These are phyloP conservation scores for Penicillium palitans DNA, from an alignment of 2,329 filamentous ascomycete genomes.

Conservation along the genomic window DNA sequence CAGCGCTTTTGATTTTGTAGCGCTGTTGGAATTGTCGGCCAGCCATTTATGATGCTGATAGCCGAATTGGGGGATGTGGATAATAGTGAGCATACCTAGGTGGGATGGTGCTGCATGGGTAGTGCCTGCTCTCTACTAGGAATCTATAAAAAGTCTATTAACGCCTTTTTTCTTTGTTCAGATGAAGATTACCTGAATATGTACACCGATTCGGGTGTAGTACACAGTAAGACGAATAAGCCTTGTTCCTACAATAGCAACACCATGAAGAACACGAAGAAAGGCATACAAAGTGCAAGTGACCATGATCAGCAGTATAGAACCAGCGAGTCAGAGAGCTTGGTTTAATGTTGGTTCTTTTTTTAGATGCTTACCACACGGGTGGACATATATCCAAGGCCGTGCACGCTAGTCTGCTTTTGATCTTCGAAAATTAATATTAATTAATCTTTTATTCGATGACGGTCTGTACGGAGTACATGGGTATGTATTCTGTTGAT, in stretches of 20 bases:
- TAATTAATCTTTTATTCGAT: too few relatives aligned
- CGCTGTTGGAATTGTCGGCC: neutral
- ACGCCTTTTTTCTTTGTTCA: neutral
- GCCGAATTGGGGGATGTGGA: neutral
- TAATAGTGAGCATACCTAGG: neutral
- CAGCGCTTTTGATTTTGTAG: neutral
- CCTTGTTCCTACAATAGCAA: neutral
- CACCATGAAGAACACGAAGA: neutral
- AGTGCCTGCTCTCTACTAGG: neutral
- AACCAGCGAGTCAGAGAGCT: slow-evolving; percentile 13
- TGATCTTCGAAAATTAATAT: neutral
- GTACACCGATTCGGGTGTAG: too few relatives aligned
- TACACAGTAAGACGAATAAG: neutral
- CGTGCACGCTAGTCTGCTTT: slow-evolving; percentile 5
- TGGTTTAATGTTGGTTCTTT: slow-evolving; percentile 23
- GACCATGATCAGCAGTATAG: neutral
- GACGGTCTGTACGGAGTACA: too few relatives aligned
- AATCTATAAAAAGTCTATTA: neutral
- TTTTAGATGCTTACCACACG: slow-evolving; percentile 16
- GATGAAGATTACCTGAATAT: neutral
- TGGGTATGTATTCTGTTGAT: too few relatives aligned
- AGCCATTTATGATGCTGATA: neutral
- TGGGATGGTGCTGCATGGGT: neutral
- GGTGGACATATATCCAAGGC: neutral
- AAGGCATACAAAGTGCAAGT: neutral